A percentile compares a stretch with the other conserved stretches of the same genome.
Evolutionary conservation across 2,329 filamentous ascomycete genomes (phyloP).

Genomic region (Aspergillus japonicus): DNA sequence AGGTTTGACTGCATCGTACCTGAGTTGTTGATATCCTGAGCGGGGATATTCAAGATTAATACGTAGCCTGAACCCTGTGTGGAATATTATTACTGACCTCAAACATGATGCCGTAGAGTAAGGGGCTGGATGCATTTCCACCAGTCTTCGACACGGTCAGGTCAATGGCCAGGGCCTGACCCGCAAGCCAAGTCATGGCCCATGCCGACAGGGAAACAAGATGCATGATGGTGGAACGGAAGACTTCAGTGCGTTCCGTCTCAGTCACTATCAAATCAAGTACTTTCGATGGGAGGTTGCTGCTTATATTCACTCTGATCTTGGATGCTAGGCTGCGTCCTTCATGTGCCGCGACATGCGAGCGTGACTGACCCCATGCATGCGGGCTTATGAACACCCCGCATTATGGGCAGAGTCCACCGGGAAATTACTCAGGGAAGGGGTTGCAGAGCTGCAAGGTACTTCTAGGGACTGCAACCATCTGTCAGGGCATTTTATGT

Average conservation of each 20-base stretch:
- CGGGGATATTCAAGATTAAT: background rate
- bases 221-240: background rate
- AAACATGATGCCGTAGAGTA: background rate
- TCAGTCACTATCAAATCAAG: too few species aligned
- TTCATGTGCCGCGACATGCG: too few species aligned
- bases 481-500: background rate
- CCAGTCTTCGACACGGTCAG: background rate
- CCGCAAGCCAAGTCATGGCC: background rate
- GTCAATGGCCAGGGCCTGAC: background rate
- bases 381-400: background rate
- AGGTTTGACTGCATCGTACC: background rate
- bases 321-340: too few species aligned
- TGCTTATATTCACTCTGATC: too few species aligned
- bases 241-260: background rate
- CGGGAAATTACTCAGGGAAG: background rate
- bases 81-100: background rate
- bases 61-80: too few species aligned
- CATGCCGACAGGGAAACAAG: background rate
- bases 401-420: background rate
- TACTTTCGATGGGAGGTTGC: too few species aligned
- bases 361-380: too few species aligned
- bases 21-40: background rate
- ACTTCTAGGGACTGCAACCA: background rate
- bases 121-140: background rate
- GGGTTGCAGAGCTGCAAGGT: background rate